Evolutionary conservation across 768 basidiomycete species (phyloP), one percentile per base, ranked within the genome.

Genomic region (Pleurotus tuber-regium): DNA sequence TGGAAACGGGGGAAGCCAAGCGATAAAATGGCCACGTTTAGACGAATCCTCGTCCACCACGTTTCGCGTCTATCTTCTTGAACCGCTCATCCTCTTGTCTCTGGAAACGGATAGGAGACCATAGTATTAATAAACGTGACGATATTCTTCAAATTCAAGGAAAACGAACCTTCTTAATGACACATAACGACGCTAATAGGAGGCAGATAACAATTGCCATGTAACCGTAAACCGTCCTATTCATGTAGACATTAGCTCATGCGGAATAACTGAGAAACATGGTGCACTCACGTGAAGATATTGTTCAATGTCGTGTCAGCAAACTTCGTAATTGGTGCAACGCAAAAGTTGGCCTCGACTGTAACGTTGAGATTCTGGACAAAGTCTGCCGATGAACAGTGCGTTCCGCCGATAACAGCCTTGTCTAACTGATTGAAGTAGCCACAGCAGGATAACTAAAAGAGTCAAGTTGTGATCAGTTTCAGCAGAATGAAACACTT

Each of bases 1-100:
- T 23, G 23, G 30, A 16, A 30, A 48, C 40, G 40, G 12, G 6
- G 31, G 16, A 14, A 19, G 31, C n/a, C n/a, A n/a, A n/a, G n/a
- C n/a, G n/a, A n/a, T n/a, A n/a, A n/a, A n/a, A n/a, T n/a, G n/a
- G n/a, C n/a, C n/a, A 12, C 16, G 24, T 25, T 79, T 70, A 95
- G 55, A 94, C 92, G 61, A 96, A 96, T 55, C 90, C 89, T 55
- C 76, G 72, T 43, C 91, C 90, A 56, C 90, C 92, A 57, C 89
- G 86, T 71, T 95, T 96, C 51, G 82, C 81, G 58, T 95, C 92
- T 56, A 96, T 95, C 70, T 78, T 87, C 75, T 81, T 84, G 78
- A 96, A 95, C 29, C 92, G 84, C 59, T 88, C 87, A 51, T 80
- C 75, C 68, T 93, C 86, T 64, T 84, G 73, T 59, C 91, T 80